Percentiles rank a stretch among this genome's conserved stretches.
phyloP scores from a whole-genome alignment of 2,329 filamentous ascomycete species.

The Fusarium irregulare region DNA sequence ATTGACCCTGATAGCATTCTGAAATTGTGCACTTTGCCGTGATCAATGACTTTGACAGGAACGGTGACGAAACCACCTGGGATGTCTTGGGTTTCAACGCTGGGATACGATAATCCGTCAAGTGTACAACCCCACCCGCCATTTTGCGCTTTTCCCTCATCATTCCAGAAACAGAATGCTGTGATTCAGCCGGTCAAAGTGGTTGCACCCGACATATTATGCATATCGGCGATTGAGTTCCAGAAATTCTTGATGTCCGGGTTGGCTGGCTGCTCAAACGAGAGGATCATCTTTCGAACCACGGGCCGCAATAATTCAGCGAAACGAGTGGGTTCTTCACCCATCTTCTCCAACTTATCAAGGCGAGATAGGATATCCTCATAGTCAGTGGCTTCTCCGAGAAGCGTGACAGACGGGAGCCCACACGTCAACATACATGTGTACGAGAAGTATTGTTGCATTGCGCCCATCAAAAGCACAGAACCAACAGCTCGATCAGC shows the following conservation, averaged over 20 bases:
- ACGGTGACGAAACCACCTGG: neutral
- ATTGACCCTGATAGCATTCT: neutral
- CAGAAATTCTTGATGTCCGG: neutral
- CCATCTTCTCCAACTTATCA: neutral
- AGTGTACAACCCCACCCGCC: neutral
- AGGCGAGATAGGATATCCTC: neutral
- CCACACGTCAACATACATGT: rapidly evolving
- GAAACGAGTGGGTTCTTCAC: neutral
- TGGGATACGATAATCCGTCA: neutral
- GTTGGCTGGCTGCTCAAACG: neutral
- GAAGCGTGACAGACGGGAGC: neutral
- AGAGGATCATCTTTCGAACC: neutral
- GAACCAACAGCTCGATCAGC: neutral
- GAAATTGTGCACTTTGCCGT: rapidly evolving
- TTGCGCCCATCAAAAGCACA: neutral
- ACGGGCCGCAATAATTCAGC: neutral
- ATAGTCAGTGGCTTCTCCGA: neutral
- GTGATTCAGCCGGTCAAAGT: neutral
- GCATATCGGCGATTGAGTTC: neutral
- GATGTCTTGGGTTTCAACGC: rapidly evolving
- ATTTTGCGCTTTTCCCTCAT: neutral
- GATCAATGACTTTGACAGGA: neutral
- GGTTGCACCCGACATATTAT: rapidly evolving
- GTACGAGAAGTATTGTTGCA: neutral
- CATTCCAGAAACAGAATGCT: neutral